Evolutionary conservation across 805 yeast genomes (phyloP), one percentile per base, ranked within the genome.

Genomic region (Lipomyces sp.): DNA sequence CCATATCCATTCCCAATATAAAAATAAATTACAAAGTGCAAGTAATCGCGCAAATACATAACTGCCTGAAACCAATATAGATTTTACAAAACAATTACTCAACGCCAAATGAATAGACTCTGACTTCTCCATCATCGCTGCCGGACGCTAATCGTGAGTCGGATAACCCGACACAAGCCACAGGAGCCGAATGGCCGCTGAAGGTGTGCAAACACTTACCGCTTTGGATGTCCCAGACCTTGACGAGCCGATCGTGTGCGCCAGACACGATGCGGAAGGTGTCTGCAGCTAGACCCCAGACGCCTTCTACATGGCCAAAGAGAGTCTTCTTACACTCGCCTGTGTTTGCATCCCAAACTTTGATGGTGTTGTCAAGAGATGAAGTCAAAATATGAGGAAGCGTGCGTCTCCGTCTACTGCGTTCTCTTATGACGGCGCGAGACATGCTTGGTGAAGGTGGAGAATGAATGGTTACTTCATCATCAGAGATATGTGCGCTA

Each of bases 281-380:
- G 80, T 95, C 98, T 0, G 98, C 97, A 18, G 95, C 92, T 64
- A 95, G 89, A 54, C 94, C 92, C 98, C 98, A 94, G 24, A 95
- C 97, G 30, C 99, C 99, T 78, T 95, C 98, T 63, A 94, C 92
- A 76, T 95, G 99, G 2, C 99, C 99, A 80, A 94, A 95, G 77
- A 95, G 94, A 0, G 99, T 95, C 65, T 97, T 83, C 10, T 92
- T 85, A 75, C 98, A 94, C 76, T 87, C 86, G 2, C 98, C 97
- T 0, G 95, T 86, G 69, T 82, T 82, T 37, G 92, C 89, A 75
- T 94, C 97, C 99, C 99, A 94, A 1, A 94, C 95, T 78, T 94
- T 94, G 75, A 94, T 83, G 0, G 99, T 95, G 1, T 98, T 93
- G 78, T 94, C 99, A 75, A 94, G 94, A 13, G 98, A 92, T 76